These are phyloP conservation scores for Pyrus bretschneideri DNA, from an alignment of 306 rosid species.

Conservation along the genomic window DNA sequence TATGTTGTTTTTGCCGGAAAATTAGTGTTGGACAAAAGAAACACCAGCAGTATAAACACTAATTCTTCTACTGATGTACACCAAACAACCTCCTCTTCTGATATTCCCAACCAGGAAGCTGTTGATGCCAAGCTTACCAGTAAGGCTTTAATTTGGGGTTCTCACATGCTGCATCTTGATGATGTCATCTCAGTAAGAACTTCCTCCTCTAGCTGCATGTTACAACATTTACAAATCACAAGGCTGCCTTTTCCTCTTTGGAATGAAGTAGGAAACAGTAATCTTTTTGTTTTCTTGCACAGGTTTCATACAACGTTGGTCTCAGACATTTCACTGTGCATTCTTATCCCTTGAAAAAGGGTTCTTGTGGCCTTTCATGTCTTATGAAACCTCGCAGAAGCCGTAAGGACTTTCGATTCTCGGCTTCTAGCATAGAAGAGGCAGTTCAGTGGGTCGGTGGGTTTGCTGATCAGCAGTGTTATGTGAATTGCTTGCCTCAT, in stretches of 20 bases:
- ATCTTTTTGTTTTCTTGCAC: constrained; percentile 36
- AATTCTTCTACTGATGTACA: constrained; percentile 24
- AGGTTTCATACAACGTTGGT: constrained; percentile 93
- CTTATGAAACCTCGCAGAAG: constrained; percentile 60
- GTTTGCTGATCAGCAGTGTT: constrained; percentile 96
- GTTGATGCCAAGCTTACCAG: constrained; percentile 81
- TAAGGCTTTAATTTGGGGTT: constrained; percentile 84
- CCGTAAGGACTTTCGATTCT: constrained; percentile 73
- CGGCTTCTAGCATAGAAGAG: constrained; percentile 76
- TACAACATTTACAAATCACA: not conserved
- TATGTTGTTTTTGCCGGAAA: constrained; percentile 66
- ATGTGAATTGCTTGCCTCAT: constrained; percentile 87
- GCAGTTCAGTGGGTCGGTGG: constrained; percentile 97
- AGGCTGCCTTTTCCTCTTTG: not conserved
- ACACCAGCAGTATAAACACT: constrained; percentile 20
- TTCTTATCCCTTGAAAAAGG: constrained; percentile 68
- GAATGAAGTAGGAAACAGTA: constrained; percentile 16
- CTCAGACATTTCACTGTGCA: constrained; percentile 92
- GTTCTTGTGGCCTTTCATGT: constrained; percentile 74
- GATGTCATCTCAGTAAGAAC: constrained; percentile 82
- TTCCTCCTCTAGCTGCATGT: constrained; percentile 17
- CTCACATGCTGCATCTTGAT: constrained; percentile 62
- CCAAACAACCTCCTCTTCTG: constrained; percentile 31
- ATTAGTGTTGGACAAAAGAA: constrained; percentile 76
- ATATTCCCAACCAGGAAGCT: constrained; percentile 38